These are phyloP conservation scores for Paramecium bursaria DNA, from an alignment of 73 alveolate species.

Conservation along the genomic window DNA sequence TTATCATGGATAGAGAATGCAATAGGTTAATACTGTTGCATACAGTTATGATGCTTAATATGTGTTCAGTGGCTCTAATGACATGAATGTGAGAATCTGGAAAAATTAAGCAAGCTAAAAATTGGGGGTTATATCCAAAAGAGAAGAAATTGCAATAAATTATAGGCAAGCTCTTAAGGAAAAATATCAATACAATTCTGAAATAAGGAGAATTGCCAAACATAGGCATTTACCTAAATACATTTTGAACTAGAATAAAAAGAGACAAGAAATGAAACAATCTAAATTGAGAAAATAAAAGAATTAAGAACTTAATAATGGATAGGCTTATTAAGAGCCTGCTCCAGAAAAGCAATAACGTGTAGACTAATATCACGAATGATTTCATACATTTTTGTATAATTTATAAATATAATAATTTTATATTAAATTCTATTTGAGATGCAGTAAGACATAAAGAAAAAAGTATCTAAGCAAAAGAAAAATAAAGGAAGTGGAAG, in stretches of 20 bases:
- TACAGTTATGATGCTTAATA: slow-evolving; percentile 94
- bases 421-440: too few relatives aligned
- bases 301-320: slow-evolving; percentile 79
- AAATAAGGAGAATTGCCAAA: slow-evolving; percentile 87
- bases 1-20: slow-evolving; percentile 98
- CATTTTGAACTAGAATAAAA: slow-evolving; percentile 82
- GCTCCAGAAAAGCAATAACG: slow-evolving; percentile 62
- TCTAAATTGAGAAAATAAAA: slow-evolving; percentile 83
- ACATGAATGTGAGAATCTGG: slow-evolving; percentile 98
- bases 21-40: slow-evolving; percentile 90
- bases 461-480: too few relatives aligned
- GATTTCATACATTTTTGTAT: slow-evolving; percentile 16
- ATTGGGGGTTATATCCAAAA: slow-evolving; percentile 84
- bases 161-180: slow-evolving; percentile 91
- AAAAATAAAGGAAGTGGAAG: too few relatives aligned
- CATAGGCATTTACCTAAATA: slow-evolving; percentile 95
- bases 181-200: slow-evolving; percentile 89
- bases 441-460: too few relatives aligned
- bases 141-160: slow-evolving; percentile 88
- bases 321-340: slow-evolving; percentile 19
- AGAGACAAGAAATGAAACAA: slow-evolving; percentile 85
- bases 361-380: slow-evolving; percentile 31
- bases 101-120: slow-evolving; percentile 91
- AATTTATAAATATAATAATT: neutral
- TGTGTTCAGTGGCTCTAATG: slow-evolving; percentile 96